Conservation (phyloP, 2,329 filamentous ascomycete species). For the Madurella fahalii region DNA sequence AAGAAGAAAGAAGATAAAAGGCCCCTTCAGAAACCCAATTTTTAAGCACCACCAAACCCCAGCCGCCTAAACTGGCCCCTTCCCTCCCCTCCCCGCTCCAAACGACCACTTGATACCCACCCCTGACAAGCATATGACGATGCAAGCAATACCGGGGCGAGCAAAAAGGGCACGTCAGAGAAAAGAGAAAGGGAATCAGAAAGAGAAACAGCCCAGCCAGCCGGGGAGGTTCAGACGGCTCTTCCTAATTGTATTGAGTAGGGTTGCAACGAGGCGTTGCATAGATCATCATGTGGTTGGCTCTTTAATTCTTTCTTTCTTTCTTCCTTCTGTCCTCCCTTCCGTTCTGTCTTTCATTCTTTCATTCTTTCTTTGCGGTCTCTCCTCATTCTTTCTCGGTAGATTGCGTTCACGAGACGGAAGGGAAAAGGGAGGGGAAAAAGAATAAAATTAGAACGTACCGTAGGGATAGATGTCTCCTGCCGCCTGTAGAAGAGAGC, state of each 20-base stretch:
- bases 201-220: slow-evolving; percentile 9
- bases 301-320: not conserved
- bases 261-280: slow-evolving; percentile 33
- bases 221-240: slow-evolving; percentile 38
- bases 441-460: too few species aligned
- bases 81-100: slow-evolving; percentile 8
- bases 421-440: too few species aligned
- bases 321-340: not conserved
- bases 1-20: slow-evolving; percentile 14
- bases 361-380: not conserved
- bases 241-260: slow-evolving; percentile 35
- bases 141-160: slow-evolving; percentile 28
- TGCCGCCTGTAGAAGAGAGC: too few species aligned
- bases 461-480: too few species aligned
- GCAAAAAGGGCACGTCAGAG: slow-evolving; percentile 4
- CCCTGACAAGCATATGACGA: slow-evolving; percentile 35
- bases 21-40: slow-evolving; percentile 36
- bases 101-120: slow-evolving; percentile 13
- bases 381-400: too few species aligned
- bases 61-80: slow-evolving; percentile 23
- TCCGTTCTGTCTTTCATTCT: not conserved
- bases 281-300: slow-evolving; percentile 34
- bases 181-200: slow-evolving; percentile 13
- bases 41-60: slow-evolving; percentile 38
- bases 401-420: too few species aligned